A percentile compares a stretch with the other conserved stretches of the same genome.
Conservation (phyloP, 2,329 filamentous ascomycete genomes). For the Xylaria sp. region DNA sequence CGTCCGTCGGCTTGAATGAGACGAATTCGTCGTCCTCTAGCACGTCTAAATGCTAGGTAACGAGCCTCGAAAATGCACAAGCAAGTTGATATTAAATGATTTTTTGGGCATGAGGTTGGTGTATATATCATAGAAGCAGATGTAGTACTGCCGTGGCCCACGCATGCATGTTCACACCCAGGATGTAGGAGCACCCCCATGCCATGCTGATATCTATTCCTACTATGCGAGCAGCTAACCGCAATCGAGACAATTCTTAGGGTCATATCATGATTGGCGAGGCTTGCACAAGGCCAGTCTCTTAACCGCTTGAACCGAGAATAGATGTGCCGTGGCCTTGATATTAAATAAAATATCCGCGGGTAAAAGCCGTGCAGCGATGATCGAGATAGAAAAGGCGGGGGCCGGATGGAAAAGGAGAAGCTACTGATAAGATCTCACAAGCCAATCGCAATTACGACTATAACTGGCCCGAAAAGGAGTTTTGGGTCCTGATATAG, state of each 20-base stretch:
- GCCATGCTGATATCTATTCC: not conserved
- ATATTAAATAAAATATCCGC: slow-evolving; percentile 13
- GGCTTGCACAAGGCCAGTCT: not conserved
- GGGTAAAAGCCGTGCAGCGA: slow-evolving; percentile 7
- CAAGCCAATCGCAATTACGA: not conserved
- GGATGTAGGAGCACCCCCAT: not conserved
- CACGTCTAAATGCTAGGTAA: not conserved
- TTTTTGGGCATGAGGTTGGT: not conserved
- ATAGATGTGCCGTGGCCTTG: slow-evolving; percentile 3
- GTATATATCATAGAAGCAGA: not conserved
- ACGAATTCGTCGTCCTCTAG: not conserved
- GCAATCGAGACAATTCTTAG: not conserved
- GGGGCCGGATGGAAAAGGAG: not conserved
- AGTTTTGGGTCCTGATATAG: not conserved
- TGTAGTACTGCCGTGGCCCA: not conserved
- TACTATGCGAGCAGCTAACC: not conserved
- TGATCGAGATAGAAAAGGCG: not conserved
- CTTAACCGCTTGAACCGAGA: not conserved
- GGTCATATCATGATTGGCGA: not conserved
- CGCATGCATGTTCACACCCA: not conserved
- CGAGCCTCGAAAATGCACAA: not conserved
- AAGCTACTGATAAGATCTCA: not conserved
- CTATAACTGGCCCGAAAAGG: not conserved
- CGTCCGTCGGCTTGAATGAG: not conserved
- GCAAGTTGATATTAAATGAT: not conserved